Percentiles rank a stretch among this genome's conserved stretches.
Conservation (phyloP, 2,329 filamentous ascomycete species). For the Diaporthe sp. region DNA sequence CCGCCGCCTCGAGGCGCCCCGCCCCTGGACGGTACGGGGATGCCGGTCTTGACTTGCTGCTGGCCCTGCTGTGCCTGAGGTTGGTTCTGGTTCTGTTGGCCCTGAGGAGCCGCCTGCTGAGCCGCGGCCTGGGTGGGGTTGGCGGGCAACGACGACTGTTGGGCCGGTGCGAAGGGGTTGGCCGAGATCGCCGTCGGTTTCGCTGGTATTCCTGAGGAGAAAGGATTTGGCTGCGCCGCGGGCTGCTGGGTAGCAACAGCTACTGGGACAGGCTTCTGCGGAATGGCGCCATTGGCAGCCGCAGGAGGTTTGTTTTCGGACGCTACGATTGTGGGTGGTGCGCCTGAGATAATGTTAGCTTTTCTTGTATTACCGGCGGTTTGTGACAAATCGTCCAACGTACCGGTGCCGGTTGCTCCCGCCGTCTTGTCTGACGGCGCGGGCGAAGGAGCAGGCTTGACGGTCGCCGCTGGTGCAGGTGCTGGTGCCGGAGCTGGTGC, state of each 20-base stretch:
- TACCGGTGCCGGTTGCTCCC: conserved; percentile 29
- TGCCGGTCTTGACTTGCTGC: conserved; percentile 37
- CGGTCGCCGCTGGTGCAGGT: conserved; percentile 26
- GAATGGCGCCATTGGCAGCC: conserved; percentile 29
- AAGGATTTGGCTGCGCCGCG: conserved; percentile 33
- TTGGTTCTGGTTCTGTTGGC: conserved; percentile 32
- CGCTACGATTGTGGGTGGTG: background rate
- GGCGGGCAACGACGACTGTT: conserved; percentile 32
- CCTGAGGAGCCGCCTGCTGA: conserved; percentile 19
- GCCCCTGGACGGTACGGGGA: conserved; percentile 39
- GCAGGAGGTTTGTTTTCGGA: conserved; percentile 24
- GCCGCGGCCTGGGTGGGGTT: conserved; percentile 4
- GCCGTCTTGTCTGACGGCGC: conserved; percentile 28
- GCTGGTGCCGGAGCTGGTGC: background rate
- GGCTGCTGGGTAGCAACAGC: conserved; percentile 29
- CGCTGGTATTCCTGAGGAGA: conserved; percentile 25
- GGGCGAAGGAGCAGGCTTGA: conserved; percentile 36
- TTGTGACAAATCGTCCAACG: background rate
- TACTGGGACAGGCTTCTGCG: conserved; percentile 32
- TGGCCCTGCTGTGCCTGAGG: conserved; percentile 38
- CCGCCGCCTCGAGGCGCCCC: conserved; percentile 38
- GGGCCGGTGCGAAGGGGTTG: conserved; percentile 33
- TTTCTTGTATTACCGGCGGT: background rate
- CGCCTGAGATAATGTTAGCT: conserved; percentile 17
- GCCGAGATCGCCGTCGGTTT: background rate